These are phyloP conservation scores for Phaffia australis DNA, from an alignment of 768 basidiomycete species.

Conservation along the genomic window DNA sequence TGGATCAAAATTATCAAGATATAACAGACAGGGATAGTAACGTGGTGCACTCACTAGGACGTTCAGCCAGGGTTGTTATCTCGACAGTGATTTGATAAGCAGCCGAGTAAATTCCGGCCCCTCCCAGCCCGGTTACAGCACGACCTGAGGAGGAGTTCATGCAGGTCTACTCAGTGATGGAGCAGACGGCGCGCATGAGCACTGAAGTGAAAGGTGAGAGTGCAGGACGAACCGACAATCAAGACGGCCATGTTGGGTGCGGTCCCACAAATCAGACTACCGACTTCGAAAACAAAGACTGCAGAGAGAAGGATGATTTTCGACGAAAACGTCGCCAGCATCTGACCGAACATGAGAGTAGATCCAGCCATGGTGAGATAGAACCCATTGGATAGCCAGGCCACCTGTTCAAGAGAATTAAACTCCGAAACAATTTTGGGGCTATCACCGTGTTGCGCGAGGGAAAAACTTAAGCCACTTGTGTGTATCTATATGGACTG, in stretches of 20 bases:
- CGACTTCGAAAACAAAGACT: constrained; percentile 38
- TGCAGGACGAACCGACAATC: constrained; percentile 29
- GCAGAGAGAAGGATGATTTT: constrained; percentile 36
- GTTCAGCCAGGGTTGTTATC: constrained; percentile 26
- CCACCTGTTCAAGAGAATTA: constrained; percentile 33
- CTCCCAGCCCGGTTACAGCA: constrained; percentile 6
- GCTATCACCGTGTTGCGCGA: too few relatives aligned
- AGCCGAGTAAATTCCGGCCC: constrained; percentile 17
- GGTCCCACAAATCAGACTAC: constrained; percentile 35
- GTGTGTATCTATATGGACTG: constrained; percentile 21
- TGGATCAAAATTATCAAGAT: neutral
- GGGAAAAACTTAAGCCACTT: too few relatives aligned
- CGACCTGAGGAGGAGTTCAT: too few relatives aligned
- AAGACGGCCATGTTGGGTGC: constrained; percentile 29
- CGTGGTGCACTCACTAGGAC: neutral
- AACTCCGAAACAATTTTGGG: constrained; percentile 37
- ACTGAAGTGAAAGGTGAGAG: neutral
- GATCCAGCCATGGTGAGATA: constrained; percentile 30
- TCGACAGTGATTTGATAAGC: constrained; percentile 30
- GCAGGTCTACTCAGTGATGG: too few relatives aligned
- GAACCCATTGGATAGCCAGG: constrained; percentile 33
- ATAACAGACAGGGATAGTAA: neutral
- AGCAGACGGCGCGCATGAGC: too few relatives aligned
- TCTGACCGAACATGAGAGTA: constrained; percentile 26
- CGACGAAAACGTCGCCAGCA: constrained; percentile 16